Evolutionary conservation across 805 yeast species (phyloP).

Genomic region (Lipomyces sp.): DNA sequence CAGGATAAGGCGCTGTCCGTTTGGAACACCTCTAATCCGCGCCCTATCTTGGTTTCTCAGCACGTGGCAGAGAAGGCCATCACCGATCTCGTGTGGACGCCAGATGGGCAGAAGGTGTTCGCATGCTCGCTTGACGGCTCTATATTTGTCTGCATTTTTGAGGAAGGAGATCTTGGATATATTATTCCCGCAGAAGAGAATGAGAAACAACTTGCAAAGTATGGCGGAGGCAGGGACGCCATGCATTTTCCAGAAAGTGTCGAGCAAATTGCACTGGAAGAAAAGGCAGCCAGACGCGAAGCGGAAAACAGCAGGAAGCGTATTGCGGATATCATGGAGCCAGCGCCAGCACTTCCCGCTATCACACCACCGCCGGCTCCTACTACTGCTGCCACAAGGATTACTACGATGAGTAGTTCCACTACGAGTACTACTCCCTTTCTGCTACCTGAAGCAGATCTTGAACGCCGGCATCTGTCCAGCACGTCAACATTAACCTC

Average conservation of each 20-base stretch:
- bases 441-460: background rate
- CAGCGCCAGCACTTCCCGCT: background rate
- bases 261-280: conserved; percentile 72
- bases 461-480: too few species aligned
- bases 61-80: conserved; percentile 75
- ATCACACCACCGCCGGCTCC: background rate
- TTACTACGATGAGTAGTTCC: too few species aligned
- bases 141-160: conserved; percentile 65
- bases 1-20: conserved; percentile 85
- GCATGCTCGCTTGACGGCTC: conserved; percentile 83
- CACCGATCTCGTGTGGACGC: conserved; percentile 87
- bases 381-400: too few species aligned
- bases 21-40: conserved; percentile 75
- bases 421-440: too few species aligned
- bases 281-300: conserved; percentile 47
- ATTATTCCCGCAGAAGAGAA: conserved; percentile 63
- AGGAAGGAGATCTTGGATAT: conserved; percentile 43
- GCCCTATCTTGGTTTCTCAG: conserved; percentile 76
- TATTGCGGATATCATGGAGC: conserved; percentile 13
- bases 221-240: conserved; percentile 84
- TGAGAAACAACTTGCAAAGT: conserved; percentile 67
- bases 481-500: conserved; percentile 35
- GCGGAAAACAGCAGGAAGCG: conserved; percentile 37
- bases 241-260: conserved; percentile 83
- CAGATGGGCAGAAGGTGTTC: conserved; percentile 70